Evolutionary conservation across 345 rosid genomes (phyloP).

Genomic region (Linum usitatissimum): DNA sequence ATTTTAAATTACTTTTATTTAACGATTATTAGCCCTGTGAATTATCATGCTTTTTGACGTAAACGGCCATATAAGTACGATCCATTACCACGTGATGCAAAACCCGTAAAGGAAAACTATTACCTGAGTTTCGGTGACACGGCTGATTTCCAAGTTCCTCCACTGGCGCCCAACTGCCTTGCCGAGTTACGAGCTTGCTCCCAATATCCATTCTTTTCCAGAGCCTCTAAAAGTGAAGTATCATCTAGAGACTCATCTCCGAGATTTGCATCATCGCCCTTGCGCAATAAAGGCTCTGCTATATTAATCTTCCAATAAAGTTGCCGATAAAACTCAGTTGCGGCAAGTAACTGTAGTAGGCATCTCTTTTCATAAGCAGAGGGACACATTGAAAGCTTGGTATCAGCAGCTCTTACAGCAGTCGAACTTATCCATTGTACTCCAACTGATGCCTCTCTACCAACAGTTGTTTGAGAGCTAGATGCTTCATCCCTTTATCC

Average conservation of each 20-base stretch:
- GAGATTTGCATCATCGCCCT: conserved; percentile 53
- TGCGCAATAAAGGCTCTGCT: conserved; percentile 78
- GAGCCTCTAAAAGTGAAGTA: conserved; percentile 69
- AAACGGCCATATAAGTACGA: background rate
- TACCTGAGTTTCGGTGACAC: conserved; percentile 95
- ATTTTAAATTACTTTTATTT: too few species aligned
- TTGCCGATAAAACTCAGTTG: conserved; percentile 78
- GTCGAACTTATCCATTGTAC: conserved; percentile 76
- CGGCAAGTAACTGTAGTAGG: conserved; percentile 80
- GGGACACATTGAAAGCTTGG: conserved; percentile 75
- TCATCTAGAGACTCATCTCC: conserved; percentile 84
- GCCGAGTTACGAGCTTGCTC: conserved; percentile 99
- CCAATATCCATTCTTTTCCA: conserved; percentile 83
- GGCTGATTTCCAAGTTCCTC: conserved; percentile 77
- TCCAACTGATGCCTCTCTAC: conserved; percentile 57
- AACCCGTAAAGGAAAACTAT: background rate
- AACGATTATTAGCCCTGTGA: too few species aligned
- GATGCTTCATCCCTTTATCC: conserved; percentile 76
- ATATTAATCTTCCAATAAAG: conserved; percentile 88
- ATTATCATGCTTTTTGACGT: too few species aligned
- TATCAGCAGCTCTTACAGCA: conserved; percentile 87
- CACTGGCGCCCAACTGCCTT: conserved; percentile 79
- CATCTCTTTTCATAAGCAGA: conserved; percentile 96
- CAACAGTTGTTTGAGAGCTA: conserved; percentile 38
- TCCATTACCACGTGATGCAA: too few species aligned